Base-by-base conservation (phyloP, 179 eudicot species). In the Spinacia oleracea region DNA sequence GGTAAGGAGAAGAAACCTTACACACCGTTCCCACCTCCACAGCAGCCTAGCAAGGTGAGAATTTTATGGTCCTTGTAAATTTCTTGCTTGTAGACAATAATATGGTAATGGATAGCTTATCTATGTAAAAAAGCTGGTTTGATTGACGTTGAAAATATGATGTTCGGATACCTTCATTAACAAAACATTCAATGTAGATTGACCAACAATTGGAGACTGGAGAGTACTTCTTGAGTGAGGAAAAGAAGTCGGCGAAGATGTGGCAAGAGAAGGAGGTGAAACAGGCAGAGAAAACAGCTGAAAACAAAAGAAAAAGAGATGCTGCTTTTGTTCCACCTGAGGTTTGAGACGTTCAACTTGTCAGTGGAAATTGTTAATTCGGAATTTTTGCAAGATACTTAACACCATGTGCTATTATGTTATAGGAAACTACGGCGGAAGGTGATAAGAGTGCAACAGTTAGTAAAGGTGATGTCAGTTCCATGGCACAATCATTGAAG, bases 21-120 rank as follows among this genome's bases (percentile, higher is more conserved):
- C 81, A 93, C 99, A 20, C 99, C 99, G 1, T 93, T 96, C 86
- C 99, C 98, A 56, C 97, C 98, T 72, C 98, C 98, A 27, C 99
- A 87, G 67, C 97, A 80, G 76, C 97, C 97, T 86, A 91, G 98
- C 32, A 90, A 90, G 93, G 95, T 92, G 53, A 92, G 89, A 45
- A 45, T 76, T n/a, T n/a, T 32, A 70, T 60, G 40, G 21, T 73
- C 76, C 34, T 53, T 40, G 23, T 32, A 25, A 32, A 12, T 43
- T 21, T 27, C 45, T 58, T 12, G 27, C 73, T 70, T 38, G 23
- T 21, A n/a, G 25, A 9, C 8, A 10, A 59, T 59, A 23, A 59
- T 25, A 25, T 23, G 63, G 27, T 23, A 0, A 5, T 58, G 29
- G 63, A 58, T 58, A 15, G 31, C 18, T 58, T 23, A 56, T 56